Percentiles rank a stretch among this genome's conserved stretches.
phyloP scores from a whole-genome alignment of 306 rosid genomes.

The Cyclanthera cordifolia region DNA sequence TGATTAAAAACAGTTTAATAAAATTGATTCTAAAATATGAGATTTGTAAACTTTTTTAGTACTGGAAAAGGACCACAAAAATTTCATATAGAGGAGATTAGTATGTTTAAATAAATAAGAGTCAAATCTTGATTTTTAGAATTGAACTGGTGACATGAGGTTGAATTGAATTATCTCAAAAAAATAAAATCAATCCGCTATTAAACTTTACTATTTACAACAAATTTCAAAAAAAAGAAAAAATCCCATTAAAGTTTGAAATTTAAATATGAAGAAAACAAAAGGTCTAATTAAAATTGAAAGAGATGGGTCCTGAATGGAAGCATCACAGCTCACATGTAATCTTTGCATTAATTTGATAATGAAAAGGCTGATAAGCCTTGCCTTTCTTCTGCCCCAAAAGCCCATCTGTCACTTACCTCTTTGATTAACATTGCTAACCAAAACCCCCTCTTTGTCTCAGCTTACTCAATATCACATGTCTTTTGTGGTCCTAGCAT shows the following conservation, averaged over 20 bases:
- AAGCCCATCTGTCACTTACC: background rate
- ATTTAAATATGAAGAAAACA: background rate
- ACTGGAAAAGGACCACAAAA: no score
- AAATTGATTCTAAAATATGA: no score
- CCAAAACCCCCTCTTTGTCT: conserved; percentile 7
- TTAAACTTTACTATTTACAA: no score
- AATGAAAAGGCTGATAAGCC: background rate
- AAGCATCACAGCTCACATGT: conserved; percentile 12
- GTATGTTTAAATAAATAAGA: no score
- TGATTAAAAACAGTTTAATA: no score
- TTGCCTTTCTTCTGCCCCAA: conserved; percentile 5
- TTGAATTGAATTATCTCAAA: no score
- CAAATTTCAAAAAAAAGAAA: background rate
- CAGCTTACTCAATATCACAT: conserved; percentile 5
- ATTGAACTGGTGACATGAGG: no score
- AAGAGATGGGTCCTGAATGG: conserved; percentile 7
- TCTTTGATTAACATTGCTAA: conserved; percentile 1
- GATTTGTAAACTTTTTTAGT: no score
- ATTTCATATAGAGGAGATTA: no score
- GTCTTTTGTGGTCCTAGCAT: conserved; percentile 6
- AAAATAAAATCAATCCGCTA: no score
- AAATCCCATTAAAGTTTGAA: background rate
- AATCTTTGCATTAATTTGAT: conserved; percentile 7
- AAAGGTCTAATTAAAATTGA: background rate
- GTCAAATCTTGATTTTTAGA: no score